Percentiles rank a stretch among this genome's conserved stretches.
phyloP scores from a whole-genome alignment of 1,284 basidiomycete species.

The Tremellales sp. region DNA sequence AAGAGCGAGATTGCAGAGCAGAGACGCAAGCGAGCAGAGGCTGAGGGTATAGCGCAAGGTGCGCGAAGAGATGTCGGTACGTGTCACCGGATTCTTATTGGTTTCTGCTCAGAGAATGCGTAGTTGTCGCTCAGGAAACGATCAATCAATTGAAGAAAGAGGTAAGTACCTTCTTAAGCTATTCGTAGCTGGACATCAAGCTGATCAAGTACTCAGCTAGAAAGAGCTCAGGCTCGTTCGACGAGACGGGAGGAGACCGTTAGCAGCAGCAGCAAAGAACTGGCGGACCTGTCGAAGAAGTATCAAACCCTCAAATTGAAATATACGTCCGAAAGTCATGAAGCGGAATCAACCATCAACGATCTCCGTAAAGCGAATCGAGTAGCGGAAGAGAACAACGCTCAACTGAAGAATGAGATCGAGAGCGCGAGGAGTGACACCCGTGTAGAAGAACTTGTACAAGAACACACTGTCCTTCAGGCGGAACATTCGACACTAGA shows the following conservation, averaged over 20 bases:
- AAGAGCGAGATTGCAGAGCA: constrained; percentile 5
- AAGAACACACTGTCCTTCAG: constrained; percentile 2
- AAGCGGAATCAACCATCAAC: constrained; percentile 2
- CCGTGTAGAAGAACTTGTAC: too few relatives aligned
- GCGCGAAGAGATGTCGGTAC: constrained; percentile 8
- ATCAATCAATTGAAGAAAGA: constrained; percentile 4
- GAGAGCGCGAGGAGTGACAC: too few relatives aligned
- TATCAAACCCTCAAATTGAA: constrained; percentile 21
- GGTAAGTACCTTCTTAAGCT: not conserved
- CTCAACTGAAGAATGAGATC: constrained; percentile 2
- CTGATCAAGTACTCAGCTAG: constrained; percentile 14
- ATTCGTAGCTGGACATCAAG: not conserved
- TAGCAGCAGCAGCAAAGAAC: constrained; percentile 10
- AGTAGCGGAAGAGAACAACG: not conserved
- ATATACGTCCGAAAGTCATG: constrained; percentile 5
- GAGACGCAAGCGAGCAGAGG: constrained; percentile 15
- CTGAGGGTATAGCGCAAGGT: constrained; percentile 13
- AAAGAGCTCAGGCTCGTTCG: constrained; percentile 16
- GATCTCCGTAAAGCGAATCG: not conserved
- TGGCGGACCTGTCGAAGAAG: constrained; percentile 19
- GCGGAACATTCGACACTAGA: not conserved
- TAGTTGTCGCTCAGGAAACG: not conserved
- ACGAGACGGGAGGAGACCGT: constrained; percentile 20
- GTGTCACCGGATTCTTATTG: not conserved
- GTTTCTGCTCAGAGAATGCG: not conserved